Conservation (phyloP, 108 stramenopile genomes). For the Nitzschia palea region DNA sequence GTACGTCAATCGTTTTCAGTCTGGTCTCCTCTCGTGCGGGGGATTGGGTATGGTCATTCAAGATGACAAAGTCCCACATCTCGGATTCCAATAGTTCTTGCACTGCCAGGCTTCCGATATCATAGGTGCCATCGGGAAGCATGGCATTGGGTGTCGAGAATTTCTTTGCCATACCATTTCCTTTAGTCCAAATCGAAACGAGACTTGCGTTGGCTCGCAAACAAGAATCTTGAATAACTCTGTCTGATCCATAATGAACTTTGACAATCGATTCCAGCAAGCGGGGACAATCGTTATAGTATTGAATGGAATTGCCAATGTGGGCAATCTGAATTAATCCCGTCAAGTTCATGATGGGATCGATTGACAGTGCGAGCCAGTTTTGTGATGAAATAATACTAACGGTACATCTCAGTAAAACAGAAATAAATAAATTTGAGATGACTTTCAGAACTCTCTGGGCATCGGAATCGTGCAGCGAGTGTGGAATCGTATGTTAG, state of each 20-base stretch:
- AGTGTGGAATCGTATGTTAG: too few species aligned
- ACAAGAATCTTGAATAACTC: constrained; percentile 59
- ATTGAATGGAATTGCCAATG: constrained; percentile 76
- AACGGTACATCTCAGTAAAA: too few species aligned
- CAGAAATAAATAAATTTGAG: too few species aligned
- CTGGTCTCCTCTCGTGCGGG: constrained; percentile 49
- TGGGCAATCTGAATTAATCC: constrained; percentile 11
- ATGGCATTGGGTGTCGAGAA: constrained; percentile 47
- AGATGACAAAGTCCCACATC: constrained; percentile 62
- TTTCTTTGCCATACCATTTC: constrained; percentile 69
- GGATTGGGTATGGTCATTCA: constrained; percentile 81
- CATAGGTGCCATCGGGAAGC: constrained; percentile 40
- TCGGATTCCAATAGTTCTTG: constrained; percentile 29
- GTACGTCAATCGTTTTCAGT: constrained; percentile 26
- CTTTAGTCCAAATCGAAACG: constrained; percentile 39
- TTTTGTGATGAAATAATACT: too few species aligned
- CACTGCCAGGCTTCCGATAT: constrained; percentile 70
- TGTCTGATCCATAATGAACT: background rate
- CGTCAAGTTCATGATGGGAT: background rate
- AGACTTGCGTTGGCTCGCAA: constrained; percentile 63
- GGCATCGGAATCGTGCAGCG: too few species aligned
- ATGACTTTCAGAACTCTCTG: too few species aligned
- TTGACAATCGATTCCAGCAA: constrained; percentile 50
- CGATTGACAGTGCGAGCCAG: too few species aligned
- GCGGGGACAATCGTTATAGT: constrained; percentile 76